Evolutionary conservation across 2,329 filamentous ascomycete genomes (phyloP).

Genomic region (Nemania diffusa): DNA sequence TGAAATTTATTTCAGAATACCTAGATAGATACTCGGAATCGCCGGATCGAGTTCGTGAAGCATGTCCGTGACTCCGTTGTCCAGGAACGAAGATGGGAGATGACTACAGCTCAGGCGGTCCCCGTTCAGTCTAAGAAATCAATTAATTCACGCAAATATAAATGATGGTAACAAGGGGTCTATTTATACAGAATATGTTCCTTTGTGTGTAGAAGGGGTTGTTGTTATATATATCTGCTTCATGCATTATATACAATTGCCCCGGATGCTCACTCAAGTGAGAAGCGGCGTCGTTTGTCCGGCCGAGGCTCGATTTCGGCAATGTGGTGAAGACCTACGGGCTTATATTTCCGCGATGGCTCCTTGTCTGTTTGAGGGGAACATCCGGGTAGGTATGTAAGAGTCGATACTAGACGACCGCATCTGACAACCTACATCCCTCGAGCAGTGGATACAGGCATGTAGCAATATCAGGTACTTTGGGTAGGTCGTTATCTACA

Average conservation of each 20-base stretch:
- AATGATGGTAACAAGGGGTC: too few relatives aligned
- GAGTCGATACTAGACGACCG: neutral
- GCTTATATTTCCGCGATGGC: neutral
- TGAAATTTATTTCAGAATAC: neutral
- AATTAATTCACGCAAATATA: too few relatives aligned
- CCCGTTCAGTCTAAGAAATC: too few relatives aligned
- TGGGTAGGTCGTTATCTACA: neutral
- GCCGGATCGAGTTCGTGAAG: neutral
- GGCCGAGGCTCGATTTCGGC: neutral
- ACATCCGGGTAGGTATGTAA: too few relatives aligned
- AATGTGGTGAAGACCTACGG: neutral
- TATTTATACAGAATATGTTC: too few relatives aligned
- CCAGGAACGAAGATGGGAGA: too few relatives aligned
- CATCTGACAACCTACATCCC: neutral
- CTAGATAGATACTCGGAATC: constrained; percentile 5
- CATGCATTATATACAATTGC: too few relatives aligned
- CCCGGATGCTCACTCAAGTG: too few relatives aligned
- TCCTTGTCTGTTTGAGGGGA: neutral
- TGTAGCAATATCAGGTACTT: too few relatives aligned
- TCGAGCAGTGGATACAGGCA: neutral
- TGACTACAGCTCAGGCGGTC: too few relatives aligned
- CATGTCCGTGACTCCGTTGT: neutral
- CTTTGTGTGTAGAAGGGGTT: too few relatives aligned
- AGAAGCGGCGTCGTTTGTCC: neutral
- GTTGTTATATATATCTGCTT: too few relatives aligned